These are phyloP conservation scores for Penicillium sp. DNA, from an alignment of 2,329 filamentous ascomycete species.

Conservation along the genomic window DNA sequence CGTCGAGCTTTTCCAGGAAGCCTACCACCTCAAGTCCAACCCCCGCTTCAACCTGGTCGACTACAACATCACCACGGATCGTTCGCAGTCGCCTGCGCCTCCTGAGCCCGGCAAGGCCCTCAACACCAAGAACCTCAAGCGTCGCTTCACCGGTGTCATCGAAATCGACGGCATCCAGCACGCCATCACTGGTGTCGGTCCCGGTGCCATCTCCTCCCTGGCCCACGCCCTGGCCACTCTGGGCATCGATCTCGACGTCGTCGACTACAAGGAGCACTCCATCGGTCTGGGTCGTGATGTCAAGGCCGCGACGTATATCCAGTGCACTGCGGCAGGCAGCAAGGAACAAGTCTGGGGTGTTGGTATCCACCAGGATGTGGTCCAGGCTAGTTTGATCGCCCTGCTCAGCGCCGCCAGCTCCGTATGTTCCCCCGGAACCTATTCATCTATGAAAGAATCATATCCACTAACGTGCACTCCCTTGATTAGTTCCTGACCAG, in stretches of 20 bases:
- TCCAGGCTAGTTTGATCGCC: conserved; percentile 79
- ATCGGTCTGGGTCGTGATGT: conserved; percentile 72
- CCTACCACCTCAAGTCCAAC: conserved; percentile 76
- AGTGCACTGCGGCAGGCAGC: conserved; percentile 63
- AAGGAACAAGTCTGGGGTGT: conserved; percentile 44
- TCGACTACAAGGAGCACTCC: conserved; percentile 93
- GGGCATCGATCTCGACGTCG: conserved; percentile 79
- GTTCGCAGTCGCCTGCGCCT: conserved; percentile 64
- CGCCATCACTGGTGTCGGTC: conserved; percentile 68
- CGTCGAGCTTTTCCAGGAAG: conserved; percentile 73
- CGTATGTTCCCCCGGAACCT: no score
- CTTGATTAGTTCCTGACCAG: conserved; percentile 67
- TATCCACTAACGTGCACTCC: no score
- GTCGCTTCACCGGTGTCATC: conserved; percentile 77
- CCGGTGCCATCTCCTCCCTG: conserved; percentile 81
- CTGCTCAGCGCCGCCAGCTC: conserved; percentile 76
- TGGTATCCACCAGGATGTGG: conserved; percentile 77
- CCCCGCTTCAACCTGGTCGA: conserved; percentile 79
- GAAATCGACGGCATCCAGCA: conserved; percentile 73
- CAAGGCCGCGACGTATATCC: conserved; percentile 91
- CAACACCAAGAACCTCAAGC: conserved; percentile 67
- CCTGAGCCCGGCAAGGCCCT: conserved; percentile 60
- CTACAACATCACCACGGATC: conserved; percentile 81
- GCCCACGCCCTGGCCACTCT: conserved; percentile 69
- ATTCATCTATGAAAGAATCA: no score